Base-by-base conservation (phyloP, 2,329 filamentous ascomycete species). In the Orbilia brochopaga region DNA sequence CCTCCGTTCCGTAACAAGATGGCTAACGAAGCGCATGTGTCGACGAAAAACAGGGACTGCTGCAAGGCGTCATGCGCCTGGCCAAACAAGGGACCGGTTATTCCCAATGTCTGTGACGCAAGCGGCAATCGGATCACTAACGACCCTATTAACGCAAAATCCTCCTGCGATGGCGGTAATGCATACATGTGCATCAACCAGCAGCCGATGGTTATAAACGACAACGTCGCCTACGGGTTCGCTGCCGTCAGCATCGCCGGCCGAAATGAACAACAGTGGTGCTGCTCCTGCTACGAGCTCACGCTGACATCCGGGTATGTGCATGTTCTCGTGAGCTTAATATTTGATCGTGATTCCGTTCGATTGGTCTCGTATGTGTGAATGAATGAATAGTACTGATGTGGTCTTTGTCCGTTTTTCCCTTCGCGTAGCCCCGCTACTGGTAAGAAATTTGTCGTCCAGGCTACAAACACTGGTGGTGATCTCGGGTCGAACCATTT, bases 61-160 rank as follows among this genome's bases (percentile, higher is more conserved):
- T 90, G 87, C 81, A 90, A 90, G 81, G 84, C 87, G 23, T 87
- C 85, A 19, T 90, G 87, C 78, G 82, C 82, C 2, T 83, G 74
- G 75, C 64, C 51, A n/a, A 54, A 51, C 24, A 76, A 76, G 58
- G 74, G 69, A 44, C 67, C 67, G 10, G 60, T 65, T 24, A 72
- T 72, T 30, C 67, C 67, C 1, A 60, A 60, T 35, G 67, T 72
- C 19, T 72, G 67, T 13, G 67, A 72, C 24, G 67, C 67, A 2
- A 72, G 50, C 30, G 67, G 67, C 3, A 72, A 72, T 46, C 51
- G 60, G n/a, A 65, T 72, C 50, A 72, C 66, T n/a, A 72, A 57
- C 23, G 42, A 72, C 19, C 60, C 67, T 13, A 72, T 72, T 42
- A 65, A 72, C 24, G 67, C 67, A 6, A 61, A 52, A 10, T 65